Percentiles rank a stretch among this genome's conserved stretches.
Evolutionary conservation across 1,284 basidiomycete genomes (phyloP).

Genomic region (Puccinia horiana): DNA sequence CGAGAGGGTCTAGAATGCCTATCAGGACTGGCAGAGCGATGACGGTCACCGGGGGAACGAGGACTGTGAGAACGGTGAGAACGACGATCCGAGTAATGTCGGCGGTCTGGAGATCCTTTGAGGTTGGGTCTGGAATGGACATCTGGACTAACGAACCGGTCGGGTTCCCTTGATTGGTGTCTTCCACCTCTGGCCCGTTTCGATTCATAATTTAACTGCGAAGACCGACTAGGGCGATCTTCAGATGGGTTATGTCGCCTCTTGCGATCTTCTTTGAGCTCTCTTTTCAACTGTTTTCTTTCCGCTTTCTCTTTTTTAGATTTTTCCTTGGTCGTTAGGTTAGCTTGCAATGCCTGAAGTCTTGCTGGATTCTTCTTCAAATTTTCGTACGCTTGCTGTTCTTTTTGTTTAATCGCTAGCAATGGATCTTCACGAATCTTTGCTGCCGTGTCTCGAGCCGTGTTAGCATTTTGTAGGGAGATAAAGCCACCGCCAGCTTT

Average conservation of each 20-base stretch:
- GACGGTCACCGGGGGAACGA: conserved; percentile 1
- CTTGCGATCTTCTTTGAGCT: conserved; percentile 37
- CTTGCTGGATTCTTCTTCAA: conserved; percentile 88
- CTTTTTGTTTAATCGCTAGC: conserved; percentile 94
- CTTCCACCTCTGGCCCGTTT: background rate
- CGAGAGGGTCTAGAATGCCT: background rate
- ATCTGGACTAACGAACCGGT: conserved; percentile 10
- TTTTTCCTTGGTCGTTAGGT: conserved; percentile 15
- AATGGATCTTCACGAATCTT: conserved; percentile 96
- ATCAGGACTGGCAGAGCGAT: background rate
- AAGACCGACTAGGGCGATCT: background rate
- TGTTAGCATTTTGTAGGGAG: conserved; percentile 89
- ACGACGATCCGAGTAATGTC: background rate
- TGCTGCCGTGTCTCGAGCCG: conserved; percentile 78
- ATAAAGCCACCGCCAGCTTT: conserved; percentile 61
- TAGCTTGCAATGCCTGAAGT: conserved; percentile 63
- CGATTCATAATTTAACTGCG: background rate
- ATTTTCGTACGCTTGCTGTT: conserved; percentile 86
- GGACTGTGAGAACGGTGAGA: background rate
- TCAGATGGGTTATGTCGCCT: background rate
- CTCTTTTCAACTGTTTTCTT: conserved; percentile 15
- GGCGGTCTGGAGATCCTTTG: background rate
- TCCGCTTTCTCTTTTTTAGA: conserved; percentile 28
- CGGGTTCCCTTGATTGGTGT: conserved; percentile 14
- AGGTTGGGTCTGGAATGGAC: background rate